Evolutionary conservation across 768 basidiomycete species (phyloP).

Genomic region (Ephemerocybe angulata): DNA sequence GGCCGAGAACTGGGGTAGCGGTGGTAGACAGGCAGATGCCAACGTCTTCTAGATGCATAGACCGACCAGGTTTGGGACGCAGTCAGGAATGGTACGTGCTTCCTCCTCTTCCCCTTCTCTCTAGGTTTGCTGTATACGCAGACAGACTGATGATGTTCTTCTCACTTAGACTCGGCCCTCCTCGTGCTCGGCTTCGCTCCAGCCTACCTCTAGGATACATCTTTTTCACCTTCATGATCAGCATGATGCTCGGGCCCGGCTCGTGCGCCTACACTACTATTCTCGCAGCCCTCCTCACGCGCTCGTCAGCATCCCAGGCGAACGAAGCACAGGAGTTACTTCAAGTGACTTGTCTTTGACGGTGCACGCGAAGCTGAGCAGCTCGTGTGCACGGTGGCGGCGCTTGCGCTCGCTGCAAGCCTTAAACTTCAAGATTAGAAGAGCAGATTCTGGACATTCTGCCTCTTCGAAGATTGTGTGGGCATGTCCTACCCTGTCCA

Average conservation of each 20-base stretch:
- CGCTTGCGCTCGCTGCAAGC: slow-evolving; percentile 51
- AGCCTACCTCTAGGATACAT: slow-evolving; percentile 72
- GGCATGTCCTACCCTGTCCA: slow-evolving; percentile 80
- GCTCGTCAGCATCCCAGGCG: too few species aligned
- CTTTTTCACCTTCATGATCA: slow-evolving; percentile 77
- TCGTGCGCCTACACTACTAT: slow-evolving; percentile 64
- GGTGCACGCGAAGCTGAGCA: slow-evolving; percentile 65
- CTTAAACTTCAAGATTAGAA: slow-evolving; percentile 42
- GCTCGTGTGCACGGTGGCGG: slow-evolving; percentile 58
- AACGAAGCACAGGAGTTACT: too few species aligned
- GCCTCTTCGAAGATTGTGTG: slow-evolving; percentile 71
- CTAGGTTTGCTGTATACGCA: too few species aligned
- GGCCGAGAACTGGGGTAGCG: slow-evolving; percentile 67
- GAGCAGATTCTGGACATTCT: slow-evolving; percentile 68
- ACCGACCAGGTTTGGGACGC: slow-evolving; percentile 55
- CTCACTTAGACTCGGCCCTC: slow-evolving; percentile 61
- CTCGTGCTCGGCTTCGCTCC: slow-evolving; percentile 60
- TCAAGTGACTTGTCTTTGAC: slow-evolving; percentile 45
- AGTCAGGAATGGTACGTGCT: slow-evolving; percentile 44
- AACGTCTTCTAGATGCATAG: slow-evolving; percentile 53
- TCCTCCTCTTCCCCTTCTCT: neutral
- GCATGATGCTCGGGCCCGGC: slow-evolving; percentile 78
- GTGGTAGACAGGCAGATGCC: slow-evolving; percentile 25
- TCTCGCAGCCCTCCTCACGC: slow-evolving; percentile 30
- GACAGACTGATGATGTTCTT: neutral